These are phyloP conservation scores for Phytophthora idaei DNA, from an alignment of 352 stramenopile genomes.

Conservation along the genomic window DNA sequence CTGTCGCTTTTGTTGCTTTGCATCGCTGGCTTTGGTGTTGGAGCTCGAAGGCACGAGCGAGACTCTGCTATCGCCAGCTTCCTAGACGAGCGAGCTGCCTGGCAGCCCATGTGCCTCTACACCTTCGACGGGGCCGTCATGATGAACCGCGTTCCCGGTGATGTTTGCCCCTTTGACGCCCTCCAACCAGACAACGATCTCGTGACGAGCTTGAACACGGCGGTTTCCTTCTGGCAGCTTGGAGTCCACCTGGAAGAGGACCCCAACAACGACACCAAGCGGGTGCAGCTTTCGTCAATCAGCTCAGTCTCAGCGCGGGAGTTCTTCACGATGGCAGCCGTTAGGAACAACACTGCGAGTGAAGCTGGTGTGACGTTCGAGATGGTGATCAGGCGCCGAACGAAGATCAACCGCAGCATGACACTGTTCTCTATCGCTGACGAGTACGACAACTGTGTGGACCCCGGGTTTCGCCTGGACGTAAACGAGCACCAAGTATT, in stretches of 20 bases:
- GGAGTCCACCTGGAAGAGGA: slow-evolving; percentile 48
- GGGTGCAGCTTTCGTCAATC: slow-evolving; percentile 58
- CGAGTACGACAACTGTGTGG: slow-evolving; percentile 60
- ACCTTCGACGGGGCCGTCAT: slow-evolving; percentile 27
- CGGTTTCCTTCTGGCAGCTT: slow-evolving; percentile 41
- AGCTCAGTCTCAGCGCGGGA: slow-evolving; percentile 53
- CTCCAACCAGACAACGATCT: slow-evolving; percentile 56
- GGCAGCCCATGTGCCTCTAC: slow-evolving; percentile 48
- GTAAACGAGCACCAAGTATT: slow-evolving; percentile 60
- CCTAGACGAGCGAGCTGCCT: slow-evolving; percentile 22
- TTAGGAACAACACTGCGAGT: slow-evolving; percentile 13
- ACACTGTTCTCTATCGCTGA: slow-evolving; percentile 79
- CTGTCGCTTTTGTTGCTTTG: slow-evolving; percentile 17
- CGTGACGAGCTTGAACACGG: slow-evolving; percentile 47
- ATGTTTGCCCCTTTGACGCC: slow-evolving; percentile 64
- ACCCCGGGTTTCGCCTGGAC: slow-evolving; percentile 74
- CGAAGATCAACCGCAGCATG: slow-evolving; percentile 50
- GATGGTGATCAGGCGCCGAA: slow-evolving; percentile 55
- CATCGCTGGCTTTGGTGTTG: background rate
- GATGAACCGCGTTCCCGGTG: slow-evolving; percentile 21
- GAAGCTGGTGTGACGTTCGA: slow-evolving; percentile 67
- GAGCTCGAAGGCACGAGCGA: background rate
- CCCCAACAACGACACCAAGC: slow-evolving; percentile 33
- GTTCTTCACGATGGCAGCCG: slow-evolving; percentile 50
- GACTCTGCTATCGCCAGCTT: slow-evolving; percentile 29